These are phyloP conservation scores for Citrullus colocynthis DNA, from an alignment of 306 rosid genomes.

Conservation along the genomic window DNA sequence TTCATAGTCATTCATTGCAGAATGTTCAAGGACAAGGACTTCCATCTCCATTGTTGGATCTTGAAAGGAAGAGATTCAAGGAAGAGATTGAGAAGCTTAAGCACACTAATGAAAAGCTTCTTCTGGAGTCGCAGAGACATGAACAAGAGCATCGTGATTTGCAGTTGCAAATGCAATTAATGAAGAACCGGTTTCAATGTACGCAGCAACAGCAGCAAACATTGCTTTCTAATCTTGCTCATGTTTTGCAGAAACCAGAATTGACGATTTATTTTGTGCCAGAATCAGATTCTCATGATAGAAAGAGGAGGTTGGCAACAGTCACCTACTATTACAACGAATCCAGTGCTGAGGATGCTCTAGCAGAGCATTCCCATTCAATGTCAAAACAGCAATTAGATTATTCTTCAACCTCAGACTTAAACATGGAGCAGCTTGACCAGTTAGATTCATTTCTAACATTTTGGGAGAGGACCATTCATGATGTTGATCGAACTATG, in stretches of 20 bases:
- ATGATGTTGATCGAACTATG: conserved; percentile 21
- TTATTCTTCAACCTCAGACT: conserved; percentile 8
- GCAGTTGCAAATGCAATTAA: conserved; percentile 20
- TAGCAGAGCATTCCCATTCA: conserved; percentile 21
- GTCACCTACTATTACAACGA: conserved; percentile 18
- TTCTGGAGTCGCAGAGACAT: conserved; percentile 32
- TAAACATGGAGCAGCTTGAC: conserved; percentile 31
- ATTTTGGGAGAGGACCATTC: conserved; percentile 49
- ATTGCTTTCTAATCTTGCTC: conserved; percentile 36
- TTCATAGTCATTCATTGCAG: conserved; percentile 73
- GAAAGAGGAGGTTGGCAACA: conserved; percentile 53
- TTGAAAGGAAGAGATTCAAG: conserved; percentile 39
- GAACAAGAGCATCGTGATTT: conserved; percentile 34
- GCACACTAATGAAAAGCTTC: conserved; percentile 33
- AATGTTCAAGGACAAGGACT: conserved; percentile 38
- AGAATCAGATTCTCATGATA: conserved; percentile 27
- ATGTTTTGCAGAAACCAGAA: conserved; percentile 43
- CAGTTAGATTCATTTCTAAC: conserved; percentile 42
- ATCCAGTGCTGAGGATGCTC: conserved; percentile 30
- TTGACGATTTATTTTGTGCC: conserved; percentile 29
- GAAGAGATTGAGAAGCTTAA: conserved; percentile 48
- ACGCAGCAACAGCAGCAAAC: conserved; percentile 41
- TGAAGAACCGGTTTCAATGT: conserved; percentile 32
- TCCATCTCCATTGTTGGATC: conserved; percentile 26
- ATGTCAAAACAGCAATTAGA: conserved; percentile 19